These are phyloP conservation scores for Zancudomyces culisetae DNA, from an alignment of 371 early-diverging fungal genomes.

Conservation along the genomic window DNA sequence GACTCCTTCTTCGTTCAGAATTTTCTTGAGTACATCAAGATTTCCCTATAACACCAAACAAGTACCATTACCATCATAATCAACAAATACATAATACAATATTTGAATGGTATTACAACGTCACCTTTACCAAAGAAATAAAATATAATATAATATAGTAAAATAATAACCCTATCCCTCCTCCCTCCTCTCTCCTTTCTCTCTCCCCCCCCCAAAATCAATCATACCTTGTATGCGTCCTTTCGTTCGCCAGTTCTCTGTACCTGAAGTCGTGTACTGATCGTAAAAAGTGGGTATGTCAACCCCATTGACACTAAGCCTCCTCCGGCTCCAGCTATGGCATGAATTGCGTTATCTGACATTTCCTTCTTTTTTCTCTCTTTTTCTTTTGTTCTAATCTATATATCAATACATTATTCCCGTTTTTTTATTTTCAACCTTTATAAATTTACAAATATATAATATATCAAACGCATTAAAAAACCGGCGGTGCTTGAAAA, in stretches of 20 bases:
- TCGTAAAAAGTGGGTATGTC: slow-evolving; percentile 86
- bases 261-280: slow-evolving; percentile 76
- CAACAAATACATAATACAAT: no score
- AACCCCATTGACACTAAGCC: slow-evolving; percentile 84
- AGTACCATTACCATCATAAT: no score
- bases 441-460: neutral
- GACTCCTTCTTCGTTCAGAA: slow-evolving; percentile 73
- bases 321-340: slow-evolving; percentile 83
- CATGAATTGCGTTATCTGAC: slow-evolving; percentile 89
- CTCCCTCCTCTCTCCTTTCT: no score
- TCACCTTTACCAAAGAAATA: no score
- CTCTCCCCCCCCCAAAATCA: no score
- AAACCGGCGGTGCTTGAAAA: no score
- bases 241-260: slow-evolving; percentile 42
- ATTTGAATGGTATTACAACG: no score
- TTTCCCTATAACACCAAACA: slow-evolving; percentile 26
- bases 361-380: slow-evolving; percentile 18
- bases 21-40: slow-evolving; percentile 62
- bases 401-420: no score
- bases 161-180: no score
- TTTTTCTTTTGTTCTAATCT: no score
- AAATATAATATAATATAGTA: no score
- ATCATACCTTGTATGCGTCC: slow-evolving; percentile 43
- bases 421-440: neutral
- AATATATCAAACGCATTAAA: neutral